Base-by-base conservation (phyloP, 2,329 filamentous ascomycete genomes). In the Aureobasidium sp. region DNA sequence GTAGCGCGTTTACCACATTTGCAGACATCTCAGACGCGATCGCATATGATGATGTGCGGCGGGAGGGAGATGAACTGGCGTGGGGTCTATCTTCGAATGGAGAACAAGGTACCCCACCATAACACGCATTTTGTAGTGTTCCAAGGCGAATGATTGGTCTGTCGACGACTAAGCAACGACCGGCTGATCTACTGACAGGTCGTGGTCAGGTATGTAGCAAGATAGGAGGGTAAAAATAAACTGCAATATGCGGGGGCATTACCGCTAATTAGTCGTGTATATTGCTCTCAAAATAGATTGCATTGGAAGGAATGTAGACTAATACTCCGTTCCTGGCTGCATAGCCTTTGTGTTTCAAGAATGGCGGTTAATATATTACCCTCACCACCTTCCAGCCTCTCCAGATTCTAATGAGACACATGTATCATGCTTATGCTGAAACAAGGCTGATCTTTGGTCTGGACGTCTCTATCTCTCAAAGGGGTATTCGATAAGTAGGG, bases 161-260 rank as follows among this genome's bases (percentile, higher is more conserved):
- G n/a, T 5, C n/a, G 27, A 36, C 17, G 57, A 61, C 4, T 52
- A 52, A 61, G 57, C 57, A 59, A 32, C 56, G 3, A n/a, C 13
- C 44, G 56, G 56, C 46, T 48, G 56, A 59, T 48, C 46, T 29
- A 48, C 43, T 20, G 56, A 59, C 43, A 37, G 32, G 56, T 50
- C 32, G n/a, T 34, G 44, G 29, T 37, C 13, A 37, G 34, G 47
- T 37, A 43, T 46, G 43, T 32, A 59, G 29, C 20, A 48, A n/a
- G 46, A 37, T 24, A 41, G 36, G 34, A n/a, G 29, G 17, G 57
- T 61, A 61, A 61, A 61, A 61, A 61, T 61, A 61, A 61, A 61
- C 57, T 41, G n/a, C 20, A 44, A 12, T 15, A 51, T 52, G 47
- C 24, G 56, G 44, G 44, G 44, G 15, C 34, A 39, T 29, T 9